Evolutionary conservation across 257 asterid species (phyloP), one percentile per base, ranked within the genome.

Genomic region (Primulina tabacum): DNA sequence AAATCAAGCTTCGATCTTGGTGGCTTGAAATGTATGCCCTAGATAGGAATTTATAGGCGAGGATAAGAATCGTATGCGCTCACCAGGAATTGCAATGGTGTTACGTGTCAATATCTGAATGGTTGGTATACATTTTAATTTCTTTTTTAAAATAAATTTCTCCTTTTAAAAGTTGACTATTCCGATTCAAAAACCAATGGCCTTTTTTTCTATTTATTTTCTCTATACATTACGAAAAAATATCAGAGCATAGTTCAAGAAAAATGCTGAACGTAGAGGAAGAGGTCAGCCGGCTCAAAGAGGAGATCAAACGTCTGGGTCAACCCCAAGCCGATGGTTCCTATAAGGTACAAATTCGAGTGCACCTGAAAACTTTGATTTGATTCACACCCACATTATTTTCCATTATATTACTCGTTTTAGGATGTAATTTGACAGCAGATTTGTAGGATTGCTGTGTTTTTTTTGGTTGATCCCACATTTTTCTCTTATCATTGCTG

Each of bases 261-360:
- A 26, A 9, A 29, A 68, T 34, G 34, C 89, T 93, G 98, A 93
- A 93, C 73, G 98, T 93, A n/a, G 96, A 82, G 24, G 98, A 93
- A 81, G 98, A 93, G 78, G 94, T 93, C 60, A 94, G 70, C 62
- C 84, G 83, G 58, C 95, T 93, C 65, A 79, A 75, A 76, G 95
- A 83, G 75, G 98, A 90, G 82, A 93, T 93, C 89, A 80, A 79
- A 68, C 89, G 99, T 69, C 92, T 93, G 64, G 96, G 96, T 74
- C 74, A 77, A 70, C 74, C 77, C 67, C 95, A 90, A 78, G 74
- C 71, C 20, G 99, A 93, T 84, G 99, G 97, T 72, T 90, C 99
- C 57, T 87, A 82, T 86, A 87, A 85, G 99, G 99, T 90, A 4
- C 17, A 4, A 14, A 33, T 35, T 50, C 17, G 17, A 28, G 4